Base-by-base conservation (phyloP, 148 eudicot genomes). In the Beta vulgaris region DNA sequence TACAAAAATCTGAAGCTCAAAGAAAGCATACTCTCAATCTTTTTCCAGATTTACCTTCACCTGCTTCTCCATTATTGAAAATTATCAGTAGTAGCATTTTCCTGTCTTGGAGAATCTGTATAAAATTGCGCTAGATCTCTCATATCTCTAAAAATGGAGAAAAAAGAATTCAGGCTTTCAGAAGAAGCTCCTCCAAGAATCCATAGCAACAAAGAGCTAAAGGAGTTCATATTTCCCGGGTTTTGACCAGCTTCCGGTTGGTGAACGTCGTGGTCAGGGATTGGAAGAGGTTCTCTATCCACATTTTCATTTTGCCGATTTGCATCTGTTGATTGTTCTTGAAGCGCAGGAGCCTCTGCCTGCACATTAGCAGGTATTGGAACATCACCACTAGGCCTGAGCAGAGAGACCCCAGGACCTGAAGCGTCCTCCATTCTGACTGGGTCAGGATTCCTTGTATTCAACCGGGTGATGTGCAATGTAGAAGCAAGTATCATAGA, bases 401-500 rank as follows among this genome's bases (percentile, higher is more conserved):
- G 77, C 59, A 79, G 88, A 54, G 87, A 78, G 62, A 73, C 39
- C 64, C 80, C 90, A 78, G 79, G 60, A 40, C 61, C 79, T 0
- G 88, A 36, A 73, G 77, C 75, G 53, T 75, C 78, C 48, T 82
- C 87, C 44, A 78, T 64, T 71, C 76, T 78, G 26, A 48, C 71
- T 31, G 83, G 79, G 44, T 82, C 89, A 8, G 82, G 28, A 79
- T 79, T 89, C 77, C 96, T 81, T 55, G 90, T 88, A 72, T 92
- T 95, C 69, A 95, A 73, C 78, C 97, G 88, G 34, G 96, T 95
- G 79, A 95, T 95, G 79, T 91, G 99, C 78, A 95, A 69, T 13
- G 99, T 92, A 21, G 99, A 95, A 42, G 97, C 93, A 36, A 92
- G 93, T 68, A 95, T 85, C 29, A 97, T 95, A 5, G 99, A 91